Percentiles rank a stretch among this genome's conserved stretches.
Evolutionary conservation across 2,329 filamentous ascomycete species (phyloP).

Genomic region (Aspergillus fijiensis): DNA sequence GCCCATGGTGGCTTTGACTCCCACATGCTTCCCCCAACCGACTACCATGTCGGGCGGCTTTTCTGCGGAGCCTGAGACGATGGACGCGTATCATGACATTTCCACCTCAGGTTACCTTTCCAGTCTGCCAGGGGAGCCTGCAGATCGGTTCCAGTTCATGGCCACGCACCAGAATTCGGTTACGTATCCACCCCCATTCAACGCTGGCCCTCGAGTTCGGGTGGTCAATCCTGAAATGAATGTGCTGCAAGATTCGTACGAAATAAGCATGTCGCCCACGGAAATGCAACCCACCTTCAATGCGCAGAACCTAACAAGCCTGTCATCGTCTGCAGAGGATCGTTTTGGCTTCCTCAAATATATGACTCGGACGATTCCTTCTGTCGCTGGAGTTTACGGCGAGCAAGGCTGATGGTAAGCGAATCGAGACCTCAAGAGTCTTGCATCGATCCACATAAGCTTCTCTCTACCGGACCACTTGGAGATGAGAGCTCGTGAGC

Average conservation of each 20-base stretch:
- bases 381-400: slow-evolving; percentile 17
- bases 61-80: slow-evolving; percentile 30
- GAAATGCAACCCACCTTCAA: slow-evolving; percentile 24
- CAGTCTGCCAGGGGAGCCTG: slow-evolving; percentile 17
- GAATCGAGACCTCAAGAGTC: background rate
- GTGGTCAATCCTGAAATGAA: slow-evolving; percentile 21
- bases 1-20: slow-evolving; percentile 15
- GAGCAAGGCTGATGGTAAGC: slow-evolving; percentile 19
- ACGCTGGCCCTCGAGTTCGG: slow-evolving; percentile 25
- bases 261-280: slow-evolving; percentile 25
- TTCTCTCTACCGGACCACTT: too few species aligned
- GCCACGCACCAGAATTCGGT: slow-evolving; percentile 32
- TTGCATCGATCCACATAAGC: too few species aligned
- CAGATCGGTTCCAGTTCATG: slow-evolving; percentile 20
- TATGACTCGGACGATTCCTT: slow-evolving; percentile 17
- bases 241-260: slow-evolving; percentile 26
- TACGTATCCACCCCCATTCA: slow-evolving; percentile 36
- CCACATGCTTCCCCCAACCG: slow-evolving; percentile 20
- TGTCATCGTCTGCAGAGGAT: slow-evolving; percentile 26
- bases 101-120: slow-evolving; percentile 9
- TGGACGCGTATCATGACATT: slow-evolving; percentile 23
- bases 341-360: slow-evolving; percentile 19
- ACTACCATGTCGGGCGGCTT: slow-evolving; percentile 26
- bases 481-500: too few species aligned
- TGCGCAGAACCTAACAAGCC: slow-evolving; percentile 23